These are phyloP conservation scores for Patellifolia procumbens DNA, from an alignment of 179 eudicot genomes.

Conservation along the genomic window DNA sequence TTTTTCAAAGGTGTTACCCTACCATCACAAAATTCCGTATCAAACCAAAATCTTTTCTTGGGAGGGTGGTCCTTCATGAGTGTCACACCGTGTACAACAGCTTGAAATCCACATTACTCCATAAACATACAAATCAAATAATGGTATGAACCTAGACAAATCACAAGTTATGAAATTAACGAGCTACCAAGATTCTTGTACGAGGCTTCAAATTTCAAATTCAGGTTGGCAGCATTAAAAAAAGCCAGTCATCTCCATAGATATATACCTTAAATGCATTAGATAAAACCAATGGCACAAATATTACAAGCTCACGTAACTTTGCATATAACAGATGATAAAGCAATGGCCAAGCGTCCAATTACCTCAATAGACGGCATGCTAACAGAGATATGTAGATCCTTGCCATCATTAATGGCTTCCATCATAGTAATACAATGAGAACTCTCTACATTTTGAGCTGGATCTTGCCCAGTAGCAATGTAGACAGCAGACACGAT, in stretches of 20 bases:
- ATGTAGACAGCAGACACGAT: slow-evolving; percentile 49
- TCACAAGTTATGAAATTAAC: background rate
- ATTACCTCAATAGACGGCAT: slow-evolving; percentile 59
- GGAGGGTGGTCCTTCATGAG: slow-evolving; percentile 1
- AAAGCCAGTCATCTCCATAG: too few relatives aligned
- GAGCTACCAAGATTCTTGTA: background rate
- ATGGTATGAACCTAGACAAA: background rate
- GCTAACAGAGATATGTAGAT: slow-evolving; percentile 49
- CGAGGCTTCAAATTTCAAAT: background rate
- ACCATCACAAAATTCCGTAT: slow-evolving; percentile 1
- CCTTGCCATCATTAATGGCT: slow-evolving; percentile 49
- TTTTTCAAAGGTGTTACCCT: slow-evolving; percentile 6
- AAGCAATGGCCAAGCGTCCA: background rate
- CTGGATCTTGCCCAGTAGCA: slow-evolving; percentile 61
- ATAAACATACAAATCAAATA: background rate
- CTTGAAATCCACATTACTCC: background rate
- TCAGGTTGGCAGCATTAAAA: background rate
- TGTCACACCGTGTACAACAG: background rate
- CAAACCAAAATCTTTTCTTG: background rate
- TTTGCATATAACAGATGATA: background rate
- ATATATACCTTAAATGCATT: background rate
- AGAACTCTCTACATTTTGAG: slow-evolving; percentile 55
- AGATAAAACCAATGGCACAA: background rate
- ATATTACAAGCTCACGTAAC: background rate
- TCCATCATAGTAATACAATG: slow-evolving; percentile 63